Conservation (phyloP, 768 basidiomycete genomes). For the Mycena indigotica region DNA sequence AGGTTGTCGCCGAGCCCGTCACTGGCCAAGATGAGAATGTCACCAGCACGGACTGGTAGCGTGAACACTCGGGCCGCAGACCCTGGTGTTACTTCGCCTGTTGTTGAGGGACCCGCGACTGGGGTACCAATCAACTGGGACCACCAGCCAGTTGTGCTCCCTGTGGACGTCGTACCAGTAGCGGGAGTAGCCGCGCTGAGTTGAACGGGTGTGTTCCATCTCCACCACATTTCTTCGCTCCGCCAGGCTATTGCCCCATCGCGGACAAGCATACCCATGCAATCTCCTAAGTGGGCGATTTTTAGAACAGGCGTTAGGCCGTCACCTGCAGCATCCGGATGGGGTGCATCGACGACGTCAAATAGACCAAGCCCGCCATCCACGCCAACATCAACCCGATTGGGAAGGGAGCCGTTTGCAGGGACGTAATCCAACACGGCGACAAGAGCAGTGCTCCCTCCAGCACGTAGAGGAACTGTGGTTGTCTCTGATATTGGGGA, state of each 20-base stretch:
- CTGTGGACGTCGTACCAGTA: constrained; percentile 1
- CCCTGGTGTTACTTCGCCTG: constrained; percentile 51
- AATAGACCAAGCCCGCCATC: not conserved
- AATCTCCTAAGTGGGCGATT: constrained; percentile 86
- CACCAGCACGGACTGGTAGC: constrained; percentile 68
- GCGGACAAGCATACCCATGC: constrained; percentile 85
- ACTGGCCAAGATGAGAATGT: constrained; percentile 78
- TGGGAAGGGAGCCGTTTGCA: not conserved
- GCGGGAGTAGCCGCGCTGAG: constrained; percentile 29
- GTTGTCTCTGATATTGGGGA: not conserved
- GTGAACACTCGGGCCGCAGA: constrained; percentile 69
- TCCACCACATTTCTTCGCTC: constrained; percentile 92
- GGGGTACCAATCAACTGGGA: not conserved
- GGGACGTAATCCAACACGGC: constrained; percentile 43
- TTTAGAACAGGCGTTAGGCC: constrained; percentile 63
- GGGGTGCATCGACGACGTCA: not conserved
- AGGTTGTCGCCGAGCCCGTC: constrained; percentile 87
- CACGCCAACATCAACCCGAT: not conserved
- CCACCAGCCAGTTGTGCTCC: not conserved
- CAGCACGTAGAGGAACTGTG: constrained; percentile 49
- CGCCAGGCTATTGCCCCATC: constrained; percentile 80
- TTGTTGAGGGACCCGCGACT: constrained; percentile 32
- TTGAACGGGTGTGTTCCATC: constrained; percentile 52
- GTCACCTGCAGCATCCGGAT: constrained; percentile 10
- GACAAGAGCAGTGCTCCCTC: constrained; percentile 70